These are phyloP conservation scores for Buxus sempervirens DNA, from an alignment of 164 flowering plant species.

Conservation along the genomic window DNA sequence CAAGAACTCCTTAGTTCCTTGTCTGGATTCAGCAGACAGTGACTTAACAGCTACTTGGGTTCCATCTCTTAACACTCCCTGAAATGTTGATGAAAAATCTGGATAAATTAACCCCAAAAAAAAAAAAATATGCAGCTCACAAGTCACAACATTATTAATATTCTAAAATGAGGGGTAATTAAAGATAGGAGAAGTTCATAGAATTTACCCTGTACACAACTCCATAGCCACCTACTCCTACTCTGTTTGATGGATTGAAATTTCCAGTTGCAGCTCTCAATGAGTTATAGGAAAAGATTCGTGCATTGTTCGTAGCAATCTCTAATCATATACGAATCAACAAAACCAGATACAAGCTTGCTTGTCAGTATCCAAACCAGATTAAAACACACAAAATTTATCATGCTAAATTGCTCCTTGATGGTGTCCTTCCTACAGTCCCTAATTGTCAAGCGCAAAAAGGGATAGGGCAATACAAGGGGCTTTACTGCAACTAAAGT, in stretches of 20 bases:
- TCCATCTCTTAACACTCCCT: slow-evolving; percentile 75
- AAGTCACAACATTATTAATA: too few species aligned
- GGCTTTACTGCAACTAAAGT: too few species aligned
- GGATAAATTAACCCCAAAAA: neutral
- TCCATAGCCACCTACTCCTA: slow-evolving; percentile 24
- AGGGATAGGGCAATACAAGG: too few species aligned
- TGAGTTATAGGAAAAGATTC: slow-evolving; percentile 17
- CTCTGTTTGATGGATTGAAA: slow-evolving; percentile 19
- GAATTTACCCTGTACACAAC: slow-evolving; percentile 16
- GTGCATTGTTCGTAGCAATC: slow-evolving; percentile 21
- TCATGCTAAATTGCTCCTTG: neutral
- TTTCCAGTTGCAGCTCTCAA: slow-evolving; percentile 19
- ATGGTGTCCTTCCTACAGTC: too few species aligned
- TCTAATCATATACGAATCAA: slow-evolving; percentile 10
- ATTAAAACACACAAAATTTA: neutral
- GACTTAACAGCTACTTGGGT: slow-evolving; percentile 65
- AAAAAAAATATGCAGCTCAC: too few species aligned
- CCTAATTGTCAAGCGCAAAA: too few species aligned
- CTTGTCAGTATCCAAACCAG: too few species aligned
- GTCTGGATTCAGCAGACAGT: slow-evolving; percentile 76
- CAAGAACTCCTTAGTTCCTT: slow-evolving; percentile 71
- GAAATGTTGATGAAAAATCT: slow-evolving; percentile 12
- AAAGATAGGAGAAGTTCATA: neutral
- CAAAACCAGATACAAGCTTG: slow-evolving; percentile 3
- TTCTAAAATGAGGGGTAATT: too few species aligned